Percentiles rank a stretch among this genome's conserved stretches.
Evolutionary conservation across 768 basidiomycete genomes (phyloP).

Genomic region (Suillus fuscotomentosus): DNA sequence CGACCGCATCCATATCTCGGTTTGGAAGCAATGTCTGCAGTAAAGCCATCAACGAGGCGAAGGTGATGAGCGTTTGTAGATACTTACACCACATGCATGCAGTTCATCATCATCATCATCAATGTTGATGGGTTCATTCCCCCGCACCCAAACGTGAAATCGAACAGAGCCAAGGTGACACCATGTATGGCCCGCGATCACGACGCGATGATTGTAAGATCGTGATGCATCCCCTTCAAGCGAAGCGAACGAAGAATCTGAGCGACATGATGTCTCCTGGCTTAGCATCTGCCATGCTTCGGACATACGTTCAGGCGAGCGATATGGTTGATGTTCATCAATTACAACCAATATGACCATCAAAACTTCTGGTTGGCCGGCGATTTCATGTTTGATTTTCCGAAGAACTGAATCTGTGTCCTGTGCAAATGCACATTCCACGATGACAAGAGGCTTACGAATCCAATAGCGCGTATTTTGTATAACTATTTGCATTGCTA

Average conservation of each 20-base stretch:
- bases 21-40: neutral
- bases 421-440: neutral
- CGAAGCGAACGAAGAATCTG: neutral
- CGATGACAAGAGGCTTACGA: neutral
- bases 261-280: neutral
- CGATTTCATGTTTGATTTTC: neutral
- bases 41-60: neutral
- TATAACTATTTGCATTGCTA: neutral
- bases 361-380: neutral
- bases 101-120: neutral
- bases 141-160: conserved; percentile 8
- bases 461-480: neutral
- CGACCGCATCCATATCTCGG: neutral
- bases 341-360: neutral
- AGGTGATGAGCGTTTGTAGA: neutral
- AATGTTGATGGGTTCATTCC: neutral
- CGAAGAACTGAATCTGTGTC: neutral
- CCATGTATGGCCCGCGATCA: neutral
- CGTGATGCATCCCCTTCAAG: neutral
- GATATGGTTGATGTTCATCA: neutral
- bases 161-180: conserved; percentile 3
- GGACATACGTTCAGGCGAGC: neutral
- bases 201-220: neutral
- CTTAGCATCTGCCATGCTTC: neutral
- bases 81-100: conserved; percentile 2